Conservation (phyloP, 2,329 filamentous ascomycete genomes). For the Cercospora sp. region DNA sequence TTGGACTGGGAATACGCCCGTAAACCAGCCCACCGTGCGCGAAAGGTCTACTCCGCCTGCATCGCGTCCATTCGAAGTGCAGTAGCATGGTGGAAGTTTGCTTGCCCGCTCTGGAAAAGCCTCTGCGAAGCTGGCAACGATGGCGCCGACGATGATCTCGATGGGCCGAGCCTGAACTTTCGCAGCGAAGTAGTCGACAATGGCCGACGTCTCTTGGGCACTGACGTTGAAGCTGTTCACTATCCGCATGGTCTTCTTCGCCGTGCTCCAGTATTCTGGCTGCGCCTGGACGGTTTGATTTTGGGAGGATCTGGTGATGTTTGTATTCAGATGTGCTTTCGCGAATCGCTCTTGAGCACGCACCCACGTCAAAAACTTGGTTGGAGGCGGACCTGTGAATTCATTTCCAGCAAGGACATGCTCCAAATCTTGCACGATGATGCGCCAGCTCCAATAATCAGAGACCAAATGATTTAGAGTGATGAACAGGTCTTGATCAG, state of each 20-base stretch:
- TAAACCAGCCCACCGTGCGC: neutral
- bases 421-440: neutral
- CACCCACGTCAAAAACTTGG: neutral
- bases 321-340: neutral
- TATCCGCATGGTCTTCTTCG: neutral
- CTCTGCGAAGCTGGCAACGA: neutral
- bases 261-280: neutral
- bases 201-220: neutral
- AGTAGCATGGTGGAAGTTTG: neutral
- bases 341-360: neutral
- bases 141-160: neutral
- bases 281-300: neutral
- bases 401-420: neutral
- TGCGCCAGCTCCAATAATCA: neutral
- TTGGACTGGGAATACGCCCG: neutral
- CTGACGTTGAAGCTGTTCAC: neutral
- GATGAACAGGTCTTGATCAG: neutral
- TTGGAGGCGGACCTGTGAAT: neutral
- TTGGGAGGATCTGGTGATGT: too few species aligned
- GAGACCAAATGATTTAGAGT: neutral
- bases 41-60: neutral
- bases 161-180: neutral
- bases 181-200: neutral
- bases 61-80: neutral
- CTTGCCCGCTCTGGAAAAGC: neutral